Evolutionary conservation across 108 stramenopile species (phyloP).

Genomic region (Cyclotella kingstonii): DNA sequence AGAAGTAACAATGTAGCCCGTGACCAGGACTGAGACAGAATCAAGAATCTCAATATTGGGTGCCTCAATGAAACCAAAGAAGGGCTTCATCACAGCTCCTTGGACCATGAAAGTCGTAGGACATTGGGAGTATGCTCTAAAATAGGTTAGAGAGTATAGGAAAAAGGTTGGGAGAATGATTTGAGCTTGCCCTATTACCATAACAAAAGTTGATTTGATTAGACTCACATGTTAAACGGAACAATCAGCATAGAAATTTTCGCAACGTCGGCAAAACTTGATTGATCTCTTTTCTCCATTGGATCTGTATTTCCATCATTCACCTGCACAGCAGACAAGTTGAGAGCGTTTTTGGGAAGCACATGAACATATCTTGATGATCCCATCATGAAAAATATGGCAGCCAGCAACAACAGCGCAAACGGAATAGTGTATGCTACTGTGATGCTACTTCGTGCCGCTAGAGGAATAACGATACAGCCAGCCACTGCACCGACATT

Average conservation of each 20-base stretch:
- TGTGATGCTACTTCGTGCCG: conserved; percentile 34
- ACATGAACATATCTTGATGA: conserved; percentile 38
- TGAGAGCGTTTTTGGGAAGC: conserved; percentile 3
- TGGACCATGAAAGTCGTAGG: conserved; percentile 81
- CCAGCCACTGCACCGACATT: conserved; percentile 50
- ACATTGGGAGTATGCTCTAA: conserved; percentile 75
- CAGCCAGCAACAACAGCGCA: conserved; percentile 28
- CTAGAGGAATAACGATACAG: conserved; percentile 41
- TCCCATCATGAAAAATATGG: conserved; percentile 28
- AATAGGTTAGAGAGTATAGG: background rate
- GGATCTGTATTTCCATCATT: background rate
- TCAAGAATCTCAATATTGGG: conserved; percentile 72
- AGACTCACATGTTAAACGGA: conserved; percentile 44
- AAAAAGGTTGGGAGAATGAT: background rate
- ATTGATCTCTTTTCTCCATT: conserved; percentile 12
- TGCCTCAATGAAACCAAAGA: conserved; percentile 73
- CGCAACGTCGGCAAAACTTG: conserved; percentile 39
- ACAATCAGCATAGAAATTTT: conserved; percentile 36
- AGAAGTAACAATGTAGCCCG: conserved; percentile 62
- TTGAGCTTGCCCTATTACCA: too few species aligned
- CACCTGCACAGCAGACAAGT: background rate
- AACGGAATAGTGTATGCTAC: conserved; percentile 48
- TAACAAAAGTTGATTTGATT: background rate
- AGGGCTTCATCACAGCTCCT: conserved; percentile 77
- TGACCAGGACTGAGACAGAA: conserved; percentile 51